Conservation (phyloP, 495 filamentous ascomycete genomes). For the Barbatosphaeria neglecta region DNA sequence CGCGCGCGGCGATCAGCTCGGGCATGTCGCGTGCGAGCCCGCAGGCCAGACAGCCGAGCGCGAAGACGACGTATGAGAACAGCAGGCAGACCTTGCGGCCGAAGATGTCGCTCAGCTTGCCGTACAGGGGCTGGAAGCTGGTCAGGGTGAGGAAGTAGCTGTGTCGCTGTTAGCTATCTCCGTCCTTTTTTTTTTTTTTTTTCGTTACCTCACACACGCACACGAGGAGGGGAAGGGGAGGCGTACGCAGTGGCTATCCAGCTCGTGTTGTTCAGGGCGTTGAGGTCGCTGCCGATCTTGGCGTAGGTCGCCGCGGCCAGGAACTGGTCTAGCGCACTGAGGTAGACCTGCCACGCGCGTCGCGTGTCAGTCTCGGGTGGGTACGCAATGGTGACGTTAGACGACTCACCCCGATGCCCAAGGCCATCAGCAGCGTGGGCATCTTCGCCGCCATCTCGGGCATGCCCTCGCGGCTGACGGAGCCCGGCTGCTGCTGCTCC, state of each 20-base stretch:
- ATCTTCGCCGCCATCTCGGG: slow-evolving; percentile 33
- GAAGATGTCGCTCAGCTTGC: slow-evolving; percentile 72
- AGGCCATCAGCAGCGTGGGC: slow-evolving; percentile 42
- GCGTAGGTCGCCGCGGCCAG: slow-evolving; percentile 72
- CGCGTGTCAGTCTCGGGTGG: slow-evolving; percentile 3
- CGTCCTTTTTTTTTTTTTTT: too few species aligned
- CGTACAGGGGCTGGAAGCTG: slow-evolving; percentile 70
- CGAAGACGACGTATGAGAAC: slow-evolving; percentile 64
- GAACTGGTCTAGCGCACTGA: slow-evolving; percentile 70
- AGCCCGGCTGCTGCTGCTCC: background rate
- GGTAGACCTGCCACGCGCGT: slow-evolving; percentile 42
- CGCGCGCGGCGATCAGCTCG: slow-evolving; percentile 56
- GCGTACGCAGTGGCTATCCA: slow-evolving; percentile 70
- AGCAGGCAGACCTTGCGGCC: slow-evolving; percentile 66
- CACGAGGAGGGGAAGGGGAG: background rate
- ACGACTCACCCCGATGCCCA: slow-evolving; percentile 44
- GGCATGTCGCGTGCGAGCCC: slow-evolving; percentile 59
- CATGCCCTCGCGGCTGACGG: slow-evolving; percentile 15
- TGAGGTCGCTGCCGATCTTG: slow-evolving; percentile 67
- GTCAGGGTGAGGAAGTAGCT: slow-evolving; percentile 66
- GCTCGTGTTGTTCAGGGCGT: slow-evolving; percentile 65
- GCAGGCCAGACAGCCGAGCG: slow-evolving; percentile 59
- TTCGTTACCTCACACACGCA: background rate
- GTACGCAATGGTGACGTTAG: background rate
- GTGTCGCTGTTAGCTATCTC: background rate